phyloP scores from a whole-genome alignment of 768 basidiomycete species.

The Phaeolepiota aurea region DNA sequence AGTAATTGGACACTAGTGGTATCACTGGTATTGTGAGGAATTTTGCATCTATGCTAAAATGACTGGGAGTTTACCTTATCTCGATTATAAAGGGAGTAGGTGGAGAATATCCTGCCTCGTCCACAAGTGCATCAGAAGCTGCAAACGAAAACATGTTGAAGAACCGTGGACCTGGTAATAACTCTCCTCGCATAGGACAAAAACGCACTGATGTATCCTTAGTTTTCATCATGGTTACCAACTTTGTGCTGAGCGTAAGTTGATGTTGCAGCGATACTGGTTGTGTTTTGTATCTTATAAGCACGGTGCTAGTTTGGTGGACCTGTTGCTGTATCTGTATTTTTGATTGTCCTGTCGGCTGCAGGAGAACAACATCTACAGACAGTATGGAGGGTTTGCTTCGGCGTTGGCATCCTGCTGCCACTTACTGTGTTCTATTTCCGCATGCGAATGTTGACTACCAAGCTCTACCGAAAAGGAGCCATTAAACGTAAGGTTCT shows the following conservation, averaged over 20 bases:
- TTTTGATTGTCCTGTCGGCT: conserved; percentile 60
- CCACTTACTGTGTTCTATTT: conserved; percentile 66
- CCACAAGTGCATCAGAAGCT: conserved; percentile 61
- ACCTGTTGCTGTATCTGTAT: conserved; percentile 56
- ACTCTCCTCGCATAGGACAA: conserved; percentile 2
- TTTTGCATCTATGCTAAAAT: conserved; percentile 3
- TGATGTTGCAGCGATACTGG: background rate
- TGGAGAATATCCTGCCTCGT: conserved; percentile 72
- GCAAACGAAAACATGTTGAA: conserved; percentile 61
- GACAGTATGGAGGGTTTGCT: conserved; percentile 63
- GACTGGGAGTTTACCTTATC: too few relatives aligned
- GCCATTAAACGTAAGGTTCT: conserved; percentile 50
- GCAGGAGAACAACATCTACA: conserved; percentile 52
- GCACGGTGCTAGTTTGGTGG: conserved; percentile 62
- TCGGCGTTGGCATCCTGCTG: conserved; percentile 53
- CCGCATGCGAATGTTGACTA: conserved; percentile 65
- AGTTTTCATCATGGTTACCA: conserved; percentile 74
- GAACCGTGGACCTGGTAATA: conserved; percentile 50
- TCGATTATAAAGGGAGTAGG: conserved; percentile 52
- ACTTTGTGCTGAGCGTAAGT: conserved; percentile 56
- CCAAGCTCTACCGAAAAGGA: conserved; percentile 50
- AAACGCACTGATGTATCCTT: background rate
- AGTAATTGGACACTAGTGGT: conserved; percentile 28
- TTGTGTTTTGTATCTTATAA: conserved; percentile 1
- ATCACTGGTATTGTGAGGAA: conserved; percentile 50